These are phyloP conservation scores for Phascolomyces articulosus DNA, from an alignment of 371 early-diverging fungal species.

Conservation along the genomic window DNA sequence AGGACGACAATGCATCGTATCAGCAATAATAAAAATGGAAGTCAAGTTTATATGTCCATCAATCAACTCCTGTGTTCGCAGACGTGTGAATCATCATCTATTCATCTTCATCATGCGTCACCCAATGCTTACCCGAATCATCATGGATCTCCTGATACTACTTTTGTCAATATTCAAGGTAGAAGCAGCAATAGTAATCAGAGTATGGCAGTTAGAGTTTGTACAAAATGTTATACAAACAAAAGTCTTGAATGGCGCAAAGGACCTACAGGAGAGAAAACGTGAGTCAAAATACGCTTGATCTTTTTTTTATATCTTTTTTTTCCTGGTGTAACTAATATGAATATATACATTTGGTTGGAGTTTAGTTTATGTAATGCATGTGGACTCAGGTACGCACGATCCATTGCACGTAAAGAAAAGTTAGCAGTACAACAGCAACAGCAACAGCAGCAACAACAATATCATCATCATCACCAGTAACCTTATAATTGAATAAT, in stretches of 20 bases:
- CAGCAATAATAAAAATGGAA: neutral
- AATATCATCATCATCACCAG: too few relatives aligned
- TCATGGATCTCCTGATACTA: neutral
- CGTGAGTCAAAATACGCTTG: slow-evolving; percentile 46
- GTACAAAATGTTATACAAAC: slow-evolving; percentile 70
- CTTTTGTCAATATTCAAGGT: too few relatives aligned
- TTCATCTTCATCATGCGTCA: too few relatives aligned
- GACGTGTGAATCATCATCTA: neutral
- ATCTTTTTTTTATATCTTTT: neutral
- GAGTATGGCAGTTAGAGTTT: slow-evolving; percentile 38
- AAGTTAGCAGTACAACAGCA: too few relatives aligned
- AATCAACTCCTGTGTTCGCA: neutral
- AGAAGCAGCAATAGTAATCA: too few relatives aligned
- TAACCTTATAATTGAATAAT: too few relatives aligned
- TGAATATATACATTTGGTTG: too few relatives aligned
- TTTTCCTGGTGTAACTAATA: slow-evolving; percentile 1
- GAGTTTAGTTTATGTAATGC: slow-evolving; percentile 77
- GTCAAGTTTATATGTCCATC: neutral
- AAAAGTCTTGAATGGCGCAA: slow-evolving; percentile 81
- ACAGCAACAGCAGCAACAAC: too few relatives aligned
- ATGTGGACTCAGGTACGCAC: too few relatives aligned
- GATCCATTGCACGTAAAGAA: too few relatives aligned
- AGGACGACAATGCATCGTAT: neutral
- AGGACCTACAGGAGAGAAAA: slow-evolving; percentile 81
- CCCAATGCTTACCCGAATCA: neutral